phyloP scores from a whole-genome alignment of 768 basidiomycete genomes.

The Tricholoma terreum region DNA sequence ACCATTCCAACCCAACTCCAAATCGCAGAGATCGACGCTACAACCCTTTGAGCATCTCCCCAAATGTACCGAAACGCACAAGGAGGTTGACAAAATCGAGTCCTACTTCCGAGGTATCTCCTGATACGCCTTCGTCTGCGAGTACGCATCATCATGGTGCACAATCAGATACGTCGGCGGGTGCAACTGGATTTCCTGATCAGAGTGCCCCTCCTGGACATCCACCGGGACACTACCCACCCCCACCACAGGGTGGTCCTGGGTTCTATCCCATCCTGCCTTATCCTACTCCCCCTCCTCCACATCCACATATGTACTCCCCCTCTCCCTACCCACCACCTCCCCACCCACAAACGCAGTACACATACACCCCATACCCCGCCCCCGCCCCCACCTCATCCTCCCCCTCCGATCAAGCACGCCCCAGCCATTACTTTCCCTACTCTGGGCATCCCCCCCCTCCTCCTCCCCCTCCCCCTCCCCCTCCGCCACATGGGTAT shows the following conservation, averaged over 20 bases:
- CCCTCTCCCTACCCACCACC: background rate
- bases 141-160: background rate
- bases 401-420: background rate
- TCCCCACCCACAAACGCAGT: background rate
- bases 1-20: background rate
- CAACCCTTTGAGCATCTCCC: constrained; percentile 12
- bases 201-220: background rate
- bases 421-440: background rate
- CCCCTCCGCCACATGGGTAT: background rate
- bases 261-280: background rate
- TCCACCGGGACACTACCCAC: background rate
- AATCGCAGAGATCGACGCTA: constrained; percentile 15
- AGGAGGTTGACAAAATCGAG: constrained; percentile 13
- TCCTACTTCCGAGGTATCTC: background rate
- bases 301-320: background rate
- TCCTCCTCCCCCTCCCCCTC: background rate
- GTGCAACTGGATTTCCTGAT: background rate
- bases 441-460: background rate
- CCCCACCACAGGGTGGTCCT: background rate
- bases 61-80: constrained; percentile 8
- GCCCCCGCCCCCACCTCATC: background rate
- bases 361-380: background rate
- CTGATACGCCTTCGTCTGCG: background rate
- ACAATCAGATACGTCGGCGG: background rate
- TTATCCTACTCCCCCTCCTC: background rate